Percentiles rank a stretch among this genome's conserved stretches.
phyloP scores from a whole-genome alignment of 78 protist species.

The Dictyostelium discoideum region DNA sequence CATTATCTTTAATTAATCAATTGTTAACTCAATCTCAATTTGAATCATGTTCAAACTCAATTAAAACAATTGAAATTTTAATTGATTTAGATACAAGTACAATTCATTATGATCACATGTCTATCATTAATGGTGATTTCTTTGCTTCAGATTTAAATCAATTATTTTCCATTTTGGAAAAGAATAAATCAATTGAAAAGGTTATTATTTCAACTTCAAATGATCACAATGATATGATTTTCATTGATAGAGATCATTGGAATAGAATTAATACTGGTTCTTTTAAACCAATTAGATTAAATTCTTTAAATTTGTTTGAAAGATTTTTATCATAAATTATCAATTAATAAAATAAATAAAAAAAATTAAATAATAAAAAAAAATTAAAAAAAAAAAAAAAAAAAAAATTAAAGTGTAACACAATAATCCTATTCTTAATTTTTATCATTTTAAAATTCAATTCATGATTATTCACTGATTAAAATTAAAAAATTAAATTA shows the following conservation, averaged over 20 bases:
- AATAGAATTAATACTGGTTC: neutral
- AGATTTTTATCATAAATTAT: neutral
- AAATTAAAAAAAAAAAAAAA: too few relatives aligned
- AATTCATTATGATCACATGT: slow-evolving; percentile 8
- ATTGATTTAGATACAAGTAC: slow-evolving; percentile 2
- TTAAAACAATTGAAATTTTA: neutral
- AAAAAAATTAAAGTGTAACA: too few relatives aligned
- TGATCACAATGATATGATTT: slow-evolving; percentile 5
- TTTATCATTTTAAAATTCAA: too few relatives aligned
- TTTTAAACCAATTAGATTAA: slow-evolving; percentile 10
- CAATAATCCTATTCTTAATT: too few relatives aligned
- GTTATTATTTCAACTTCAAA: neutral
- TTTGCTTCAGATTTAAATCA: neutral
- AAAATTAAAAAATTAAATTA: too few relatives aligned
- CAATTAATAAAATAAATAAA: neutral
- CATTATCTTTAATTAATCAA: neutral
- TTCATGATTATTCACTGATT: too few relatives aligned
- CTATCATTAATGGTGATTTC: neutral
- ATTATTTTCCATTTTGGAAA: neutral
- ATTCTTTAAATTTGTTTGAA: slow-evolving; percentile 5
- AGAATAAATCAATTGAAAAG: slow-evolving; percentile 8
- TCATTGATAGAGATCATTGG: slow-evolving; percentile 6
- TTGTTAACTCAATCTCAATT: neutral
- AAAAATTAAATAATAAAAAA: too few relatives aligned
- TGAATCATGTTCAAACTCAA: neutral